phyloP scores from a whole-genome alignment of 331 rosid genomes.

The Stylosanthes scabra region DNA sequence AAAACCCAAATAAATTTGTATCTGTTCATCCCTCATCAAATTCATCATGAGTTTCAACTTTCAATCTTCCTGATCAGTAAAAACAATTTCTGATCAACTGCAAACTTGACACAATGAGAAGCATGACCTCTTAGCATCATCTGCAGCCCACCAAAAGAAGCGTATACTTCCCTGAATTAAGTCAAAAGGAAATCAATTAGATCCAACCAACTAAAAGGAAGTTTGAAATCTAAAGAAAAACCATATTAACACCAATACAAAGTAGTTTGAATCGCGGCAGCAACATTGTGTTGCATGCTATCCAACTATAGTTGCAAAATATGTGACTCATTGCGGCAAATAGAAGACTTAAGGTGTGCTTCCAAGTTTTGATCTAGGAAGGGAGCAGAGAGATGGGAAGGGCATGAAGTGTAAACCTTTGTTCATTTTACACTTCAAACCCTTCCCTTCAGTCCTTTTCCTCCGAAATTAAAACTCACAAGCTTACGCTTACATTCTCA shows the following conservation, averaged over 20 bases:
- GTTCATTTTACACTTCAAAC: no score
- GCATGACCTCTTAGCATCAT: constrained; percentile 79
- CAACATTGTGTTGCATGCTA: not conserved
- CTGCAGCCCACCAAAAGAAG: constrained; percentile 84
- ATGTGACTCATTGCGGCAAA: not conserved
- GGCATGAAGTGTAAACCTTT: no score
- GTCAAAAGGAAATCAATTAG: not conserved
- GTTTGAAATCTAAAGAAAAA: not conserved
- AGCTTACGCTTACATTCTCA: not conserved
- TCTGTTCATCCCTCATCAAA: constrained; percentile 18
- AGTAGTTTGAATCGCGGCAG: not conserved
- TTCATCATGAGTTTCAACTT: constrained; percentile 23
- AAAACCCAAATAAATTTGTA: not conserved
- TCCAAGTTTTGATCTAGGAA: no score
- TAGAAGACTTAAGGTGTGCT: not conserved
- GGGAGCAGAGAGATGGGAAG: no score
- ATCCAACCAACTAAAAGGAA: not conserved
- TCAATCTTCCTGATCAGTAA: constrained; percentile 66
- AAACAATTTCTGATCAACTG: constrained; percentile 68
- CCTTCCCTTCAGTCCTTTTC: no score
- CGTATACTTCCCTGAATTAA: constrained; percentile 60
- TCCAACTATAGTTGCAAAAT: not conserved
- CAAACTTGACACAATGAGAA: constrained; percentile 60
- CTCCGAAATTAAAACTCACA: no score
- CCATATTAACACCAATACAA: not conserved